Conservation (phyloP, 2,329 filamentous ascomycete genomes). For the Pseudogymnoascus sp. region DNA sequence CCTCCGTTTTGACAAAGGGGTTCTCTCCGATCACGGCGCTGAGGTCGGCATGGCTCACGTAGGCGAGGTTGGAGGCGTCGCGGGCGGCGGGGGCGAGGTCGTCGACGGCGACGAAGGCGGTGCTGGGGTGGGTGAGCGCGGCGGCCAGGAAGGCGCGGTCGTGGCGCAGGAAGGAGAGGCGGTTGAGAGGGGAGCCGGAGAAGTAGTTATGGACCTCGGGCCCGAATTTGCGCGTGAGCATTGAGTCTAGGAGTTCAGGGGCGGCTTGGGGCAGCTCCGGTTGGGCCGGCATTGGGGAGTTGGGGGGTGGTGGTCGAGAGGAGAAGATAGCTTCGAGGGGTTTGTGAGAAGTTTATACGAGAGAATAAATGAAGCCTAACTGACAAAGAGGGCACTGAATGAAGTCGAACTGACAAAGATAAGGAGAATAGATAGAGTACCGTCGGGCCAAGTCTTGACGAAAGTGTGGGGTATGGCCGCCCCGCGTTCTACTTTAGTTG, state of each 20-base stretch:
- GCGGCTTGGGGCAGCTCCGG: conserved; percentile 26
- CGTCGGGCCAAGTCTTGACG: neutral
- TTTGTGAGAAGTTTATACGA: neutral
- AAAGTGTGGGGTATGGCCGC: neutral
- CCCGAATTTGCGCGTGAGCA: conserved; percentile 70
- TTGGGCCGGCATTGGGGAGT: conserved; percentile 21
- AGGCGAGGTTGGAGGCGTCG: conserved; percentile 54
- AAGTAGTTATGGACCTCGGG: conserved; percentile 79
- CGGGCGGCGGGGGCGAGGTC: conserved; percentile 65
- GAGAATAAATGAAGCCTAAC: neutral
- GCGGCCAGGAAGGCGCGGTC: conserved; percentile 61
- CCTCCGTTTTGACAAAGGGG: conserved; percentile 63
- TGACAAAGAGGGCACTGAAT: no score
- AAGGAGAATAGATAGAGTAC: neutral
- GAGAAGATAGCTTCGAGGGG: neutral
- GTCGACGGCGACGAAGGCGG: conserved; percentile 71
- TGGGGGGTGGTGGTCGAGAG: neutral
- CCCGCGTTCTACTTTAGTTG: neutral
- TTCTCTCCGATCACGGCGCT: conserved; percentile 60
- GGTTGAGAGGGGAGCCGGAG: conserved; percentile 67
- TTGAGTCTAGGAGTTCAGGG: conserved; percentile 31
- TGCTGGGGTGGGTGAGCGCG: conserved; percentile 56
- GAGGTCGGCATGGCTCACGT: conserved; percentile 61
- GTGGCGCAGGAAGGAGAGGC: conserved; percentile 66
- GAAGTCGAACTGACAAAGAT: neutral